These are phyloP conservation scores for Cladosporium sp. DNA, from an alignment of 2,329 filamentous ascomycete genomes.

Conservation along the genomic window DNA sequence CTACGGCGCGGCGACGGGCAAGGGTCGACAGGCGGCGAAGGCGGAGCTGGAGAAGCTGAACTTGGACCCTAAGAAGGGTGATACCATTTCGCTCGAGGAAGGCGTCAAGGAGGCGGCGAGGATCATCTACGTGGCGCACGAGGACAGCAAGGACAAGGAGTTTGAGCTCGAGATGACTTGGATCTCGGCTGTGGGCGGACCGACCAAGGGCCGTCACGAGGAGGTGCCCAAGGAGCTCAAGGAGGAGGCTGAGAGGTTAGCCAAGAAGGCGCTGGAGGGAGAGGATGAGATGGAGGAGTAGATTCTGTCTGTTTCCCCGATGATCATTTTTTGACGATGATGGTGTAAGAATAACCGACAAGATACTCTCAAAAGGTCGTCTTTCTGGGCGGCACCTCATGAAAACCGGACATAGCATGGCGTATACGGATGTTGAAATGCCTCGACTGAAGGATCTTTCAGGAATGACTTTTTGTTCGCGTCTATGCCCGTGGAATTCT, in stretches of 20 bases:
- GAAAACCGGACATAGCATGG: constrained; percentile 12
- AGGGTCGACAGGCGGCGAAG: constrained; percentile 94
- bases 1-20: constrained; percentile 95
- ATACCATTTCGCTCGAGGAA: constrained; percentile 72
- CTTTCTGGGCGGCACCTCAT: neutral
- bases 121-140: constrained; percentile 96
- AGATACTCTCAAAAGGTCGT: constrained; percentile 8
- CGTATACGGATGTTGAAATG: constrained; percentile 8
- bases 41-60: constrained; percentile 98
- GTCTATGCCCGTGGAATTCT: no score
- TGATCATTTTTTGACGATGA: neutral
- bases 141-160: constrained; percentile 99
- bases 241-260: constrained; percentile 88
- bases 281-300: constrained; percentile 94
- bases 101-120: constrained; percentile 93
- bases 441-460: neutral
- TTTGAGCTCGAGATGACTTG: constrained; percentile 99
- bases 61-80: constrained; percentile 57
- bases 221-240: constrained; percentile 87
- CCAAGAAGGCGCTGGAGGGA: constrained; percentile 82
- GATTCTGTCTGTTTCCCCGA: neutral
- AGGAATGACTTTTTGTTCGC: no score
- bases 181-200: constrained; percentile 80
- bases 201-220: constrained; percentile 87
- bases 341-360: constrained; percentile 15